Evolutionary conservation across 2,329 filamentous ascomycete genomes (phyloP), one percentile per base, ranked within the genome.

Genomic region (Aciculosporium take): DNA sequence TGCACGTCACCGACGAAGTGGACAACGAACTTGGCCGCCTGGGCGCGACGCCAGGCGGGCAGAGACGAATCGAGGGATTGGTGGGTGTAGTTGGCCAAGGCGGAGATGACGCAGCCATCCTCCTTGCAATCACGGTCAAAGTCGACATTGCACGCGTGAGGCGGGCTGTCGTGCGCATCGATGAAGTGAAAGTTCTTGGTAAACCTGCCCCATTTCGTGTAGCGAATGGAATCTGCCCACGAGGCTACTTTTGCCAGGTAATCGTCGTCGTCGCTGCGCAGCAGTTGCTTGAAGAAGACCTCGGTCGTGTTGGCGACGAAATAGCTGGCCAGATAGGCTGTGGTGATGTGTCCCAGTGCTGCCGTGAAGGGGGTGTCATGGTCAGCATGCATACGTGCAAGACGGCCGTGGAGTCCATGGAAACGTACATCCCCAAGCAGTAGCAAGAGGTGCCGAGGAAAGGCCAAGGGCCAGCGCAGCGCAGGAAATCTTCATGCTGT

Each of bases 1-100:
- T 83, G 78, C 45, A 82, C 72, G 56, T 84, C 81, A 41, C 77
- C 76, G 41, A 84, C 60, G 53, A 84, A 84, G 59, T 84, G 74
- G 31, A 79, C 59, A 43, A 79, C 65, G 54, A 81, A 81, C 61
- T 79, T 80, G 53, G 74, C 72, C 2, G 77, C 77, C 57, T 79
- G 70, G 39, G 63, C 65, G 37, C 70, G 67, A 46, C 68, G 64
- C 56, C 60, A 66, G 2, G 56, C 51, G 24, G 57, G 58, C 37
- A 79, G 53, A 5, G 49, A 41, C 7, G 60, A 46, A 50, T 77
- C 68, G 27, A 72, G 57, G 10, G 73, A 55, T 46, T 74, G 68
- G 21, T 60, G 51, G n/a, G 73, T 79, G 59, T 78, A 78, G 61
- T 77, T 78, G 45, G 67, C 64, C 40, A 79, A 61, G 4, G 75